Conservation (phyloP, 2,329 filamentous ascomycete genomes). For the Hysterium pulicare region DNA sequence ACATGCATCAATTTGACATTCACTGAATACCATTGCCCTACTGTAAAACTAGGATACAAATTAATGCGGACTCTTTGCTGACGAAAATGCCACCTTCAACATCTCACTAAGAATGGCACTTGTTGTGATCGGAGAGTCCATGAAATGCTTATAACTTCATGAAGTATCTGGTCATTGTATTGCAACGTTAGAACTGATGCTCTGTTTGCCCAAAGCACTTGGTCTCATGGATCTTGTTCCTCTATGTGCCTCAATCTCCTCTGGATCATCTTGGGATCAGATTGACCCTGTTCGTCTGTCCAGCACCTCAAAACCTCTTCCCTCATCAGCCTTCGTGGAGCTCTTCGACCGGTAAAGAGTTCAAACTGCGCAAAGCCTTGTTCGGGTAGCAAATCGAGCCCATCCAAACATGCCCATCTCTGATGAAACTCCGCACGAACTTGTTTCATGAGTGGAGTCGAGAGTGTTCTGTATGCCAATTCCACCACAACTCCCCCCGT, state of each 20-base stretch:
- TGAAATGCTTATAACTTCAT: no score
- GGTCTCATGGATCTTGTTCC: conserved; percentile 33
- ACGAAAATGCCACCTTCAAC: no score
- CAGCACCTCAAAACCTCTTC: conserved; percentile 52
- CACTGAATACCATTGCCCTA: no score
- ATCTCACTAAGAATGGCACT: no score
- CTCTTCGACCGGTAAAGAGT: conserved; percentile 70
- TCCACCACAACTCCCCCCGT: conserved; percentile 76
- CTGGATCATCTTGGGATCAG: conserved; percentile 30
- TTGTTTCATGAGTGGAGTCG: conserved; percentile 68
- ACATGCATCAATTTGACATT: no score
- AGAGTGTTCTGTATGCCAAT: conserved; percentile 67
- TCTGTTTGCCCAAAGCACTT: no score
- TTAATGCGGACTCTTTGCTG: no score
- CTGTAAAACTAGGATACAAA: no score
- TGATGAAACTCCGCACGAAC: conserved; percentile 57
- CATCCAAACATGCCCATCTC: conserved; percentile 73
- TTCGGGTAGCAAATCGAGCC: conserved; percentile 71
- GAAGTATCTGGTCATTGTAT: no score
- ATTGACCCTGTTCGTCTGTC: conserved; percentile 30
- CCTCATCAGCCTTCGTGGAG: conserved; percentile 69
- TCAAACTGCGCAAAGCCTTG: conserved; percentile 82
- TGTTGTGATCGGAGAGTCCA: no score
- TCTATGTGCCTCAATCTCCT: conserved; percentile 32
- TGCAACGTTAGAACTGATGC: no score